Evolutionary conservation across 306 rosid species (phyloP).

Genomic region (Begonia masoniana): DNA sequence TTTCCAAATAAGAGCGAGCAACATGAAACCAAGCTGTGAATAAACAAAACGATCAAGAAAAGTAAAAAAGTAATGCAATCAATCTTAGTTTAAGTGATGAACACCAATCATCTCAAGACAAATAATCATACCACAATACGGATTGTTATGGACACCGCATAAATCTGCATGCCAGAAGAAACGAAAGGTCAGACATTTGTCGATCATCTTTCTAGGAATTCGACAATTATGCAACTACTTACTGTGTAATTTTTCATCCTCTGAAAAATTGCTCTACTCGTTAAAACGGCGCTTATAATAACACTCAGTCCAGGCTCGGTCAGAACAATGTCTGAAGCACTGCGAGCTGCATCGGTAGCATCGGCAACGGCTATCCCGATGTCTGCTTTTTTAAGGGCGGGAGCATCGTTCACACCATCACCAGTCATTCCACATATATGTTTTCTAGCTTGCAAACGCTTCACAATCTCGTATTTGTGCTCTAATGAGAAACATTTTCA

Average conservation of each 20-base stretch:
- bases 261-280: slow-evolving; percentile 95
- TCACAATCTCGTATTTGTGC: slow-evolving; percentile 96
- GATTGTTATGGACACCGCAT: slow-evolving; percentile 95
- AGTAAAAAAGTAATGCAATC: neutral
- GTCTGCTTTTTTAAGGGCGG: slow-evolving; percentile 98
- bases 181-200: neutral
- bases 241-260: slow-evolving; percentile 99
- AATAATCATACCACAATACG: slow-evolving; percentile 83
- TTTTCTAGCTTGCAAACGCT: slow-evolving; percentile 96
- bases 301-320: slow-evolving; percentile 98
- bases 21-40: slow-evolving; percentile 95
- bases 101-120: neutral
- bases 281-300: slow-evolving; percentile 94
- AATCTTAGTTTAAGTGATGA: no score
- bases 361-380: slow-evolving; percentile 99
- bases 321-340: slow-evolving; percentile 96
- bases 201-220: neutral
- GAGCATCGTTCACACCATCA: slow-evolving; percentile 97
- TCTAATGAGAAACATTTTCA: slow-evolving; percentile 19
- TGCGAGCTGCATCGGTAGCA: slow-evolving; percentile 99
- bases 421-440: slow-evolving; percentile 99
- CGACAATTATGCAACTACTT: slow-evolving; percentile 17
- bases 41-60: slow-evolving; percentile 8
- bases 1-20: slow-evolving; percentile 89
- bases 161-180: slow-evolving; percentile 40